Conservation (phyloP, 1,284 basidiomycete species). For the Kwoniella shivajii region DNA sequence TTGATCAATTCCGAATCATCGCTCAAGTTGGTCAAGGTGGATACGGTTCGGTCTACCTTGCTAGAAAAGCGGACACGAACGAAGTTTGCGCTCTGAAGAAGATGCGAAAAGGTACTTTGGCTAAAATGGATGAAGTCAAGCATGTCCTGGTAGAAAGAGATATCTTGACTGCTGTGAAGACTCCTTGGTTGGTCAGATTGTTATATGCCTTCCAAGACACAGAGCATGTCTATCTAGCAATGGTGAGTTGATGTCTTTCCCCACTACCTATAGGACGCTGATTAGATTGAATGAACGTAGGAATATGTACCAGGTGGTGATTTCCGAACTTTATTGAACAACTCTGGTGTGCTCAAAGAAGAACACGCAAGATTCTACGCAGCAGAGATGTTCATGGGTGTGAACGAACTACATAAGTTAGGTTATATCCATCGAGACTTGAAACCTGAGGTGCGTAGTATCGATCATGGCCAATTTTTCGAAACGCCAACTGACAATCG, state of each 20-base stretch:
- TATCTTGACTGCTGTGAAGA: constrained; percentile 92
- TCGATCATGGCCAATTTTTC: constrained; percentile 3
- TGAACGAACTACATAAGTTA: constrained; percentile 88
- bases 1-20: constrained; percentile 91
- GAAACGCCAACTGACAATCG: constrained; percentile 22
- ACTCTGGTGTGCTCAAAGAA: constrained; percentile 93
- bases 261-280: not conserved
- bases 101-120: constrained; percentile 87
- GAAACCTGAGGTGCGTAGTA: constrained; percentile 79
- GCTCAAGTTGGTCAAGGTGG: constrained; percentile 96
- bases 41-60: constrained; percentile 92
- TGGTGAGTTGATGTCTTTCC: constrained; percentile 58
- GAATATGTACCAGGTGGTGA: constrained; percentile 97
- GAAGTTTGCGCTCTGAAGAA: constrained; percentile 95
- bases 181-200: constrained; percentile 88
- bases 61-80: constrained; percentile 84
- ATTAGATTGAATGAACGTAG: constrained; percentile 24
- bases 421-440: constrained; percentile 97
- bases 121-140: constrained; percentile 92
- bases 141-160: constrained; percentile 96
- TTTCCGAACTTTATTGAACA: constrained; percentile 91
- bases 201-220: constrained; percentile 94
- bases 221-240: constrained; percentile 86
- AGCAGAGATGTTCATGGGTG: constrained; percentile 90
- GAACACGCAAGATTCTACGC: constrained; percentile 95